Evolutionary conservation across 2,329 filamentous ascomycete genomes (phyloP).

Genomic region (Aspergillus chevalieri): DNA sequence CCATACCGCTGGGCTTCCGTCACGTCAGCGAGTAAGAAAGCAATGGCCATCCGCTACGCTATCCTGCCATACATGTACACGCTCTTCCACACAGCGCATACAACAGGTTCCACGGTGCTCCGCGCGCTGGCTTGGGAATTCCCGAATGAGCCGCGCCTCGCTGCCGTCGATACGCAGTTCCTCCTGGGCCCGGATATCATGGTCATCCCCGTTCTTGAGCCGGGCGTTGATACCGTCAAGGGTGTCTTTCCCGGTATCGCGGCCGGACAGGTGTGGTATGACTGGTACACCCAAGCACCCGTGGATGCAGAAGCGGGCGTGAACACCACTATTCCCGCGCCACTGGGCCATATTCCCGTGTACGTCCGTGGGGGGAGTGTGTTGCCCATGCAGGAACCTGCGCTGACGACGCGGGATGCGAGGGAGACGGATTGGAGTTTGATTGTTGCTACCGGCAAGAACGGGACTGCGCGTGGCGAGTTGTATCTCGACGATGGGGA

Average conservation of each 20-base stretch:
- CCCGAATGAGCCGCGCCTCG: slow-evolving; percentile 62
- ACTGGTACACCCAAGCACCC: slow-evolving; percentile 66
- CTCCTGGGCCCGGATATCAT: slow-evolving; percentile 61
- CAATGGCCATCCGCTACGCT: slow-evolving; percentile 65
- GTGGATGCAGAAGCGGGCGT: slow-evolving; percentile 48
- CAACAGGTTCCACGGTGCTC: slow-evolving; percentile 63
- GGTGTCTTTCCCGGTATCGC: slow-evolving; percentile 65
- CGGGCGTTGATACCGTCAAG: slow-evolving; percentile 56
- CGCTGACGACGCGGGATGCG: slow-evolving; percentile 59
- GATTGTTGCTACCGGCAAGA: slow-evolving; percentile 53
- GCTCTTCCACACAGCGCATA: slow-evolving; percentile 61
- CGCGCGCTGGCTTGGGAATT: slow-evolving; percentile 70
- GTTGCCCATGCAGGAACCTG: slow-evolving; percentile 62
- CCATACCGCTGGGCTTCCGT: slow-evolving; percentile 66
- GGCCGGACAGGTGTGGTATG: slow-evolving; percentile 62
- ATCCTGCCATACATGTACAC: slow-evolving; percentile 74
- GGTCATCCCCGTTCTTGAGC: slow-evolving; percentile 59
- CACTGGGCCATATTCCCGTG: slow-evolving; percentile 64
- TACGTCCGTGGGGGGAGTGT: slow-evolving; percentile 63
- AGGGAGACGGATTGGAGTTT: slow-evolving; percentile 62
- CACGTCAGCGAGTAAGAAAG: slow-evolving; percentile 55
- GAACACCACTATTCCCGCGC: slow-evolving; percentile 57
- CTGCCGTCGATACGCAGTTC: slow-evolving; percentile 64
- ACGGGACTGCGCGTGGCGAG: slow-evolving; percentile 53
- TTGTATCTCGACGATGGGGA: slow-evolving; percentile 73